Evolutionary conservation across 139 green algal species (phyloP).

Genomic region (Chlorella sp.): DNA sequence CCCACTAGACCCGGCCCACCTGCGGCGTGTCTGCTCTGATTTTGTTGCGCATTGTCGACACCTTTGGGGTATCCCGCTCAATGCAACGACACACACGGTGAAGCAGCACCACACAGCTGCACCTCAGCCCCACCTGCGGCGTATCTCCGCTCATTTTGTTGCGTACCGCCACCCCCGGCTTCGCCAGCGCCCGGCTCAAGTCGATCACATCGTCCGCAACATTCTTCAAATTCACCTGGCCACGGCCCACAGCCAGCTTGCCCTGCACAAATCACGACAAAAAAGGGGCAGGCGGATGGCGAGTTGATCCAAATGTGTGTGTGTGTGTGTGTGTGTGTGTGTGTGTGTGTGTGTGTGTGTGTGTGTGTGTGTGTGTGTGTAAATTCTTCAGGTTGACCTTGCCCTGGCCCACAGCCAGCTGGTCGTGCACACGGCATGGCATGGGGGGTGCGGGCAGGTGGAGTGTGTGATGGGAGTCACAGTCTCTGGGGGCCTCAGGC

Average conservation of each 20-base stretch:
- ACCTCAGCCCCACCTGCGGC: too few species aligned
- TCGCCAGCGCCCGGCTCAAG: slow-evolving; percentile 45
- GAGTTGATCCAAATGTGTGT: neutral
- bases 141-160: slow-evolving; percentile 13
- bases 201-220: slow-evolving; percentile 28
- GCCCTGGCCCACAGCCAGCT: slow-evolving; percentile 65
- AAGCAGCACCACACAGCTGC: too few species aligned
- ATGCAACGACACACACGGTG: too few species aligned
- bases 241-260: slow-evolving; percentile 63
- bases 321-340: too few species aligned
- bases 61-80: too few species aligned
- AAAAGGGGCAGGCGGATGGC: neutral
- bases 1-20: too few species aligned
- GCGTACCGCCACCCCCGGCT: slow-evolving; percentile 59
- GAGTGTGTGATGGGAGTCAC: too few species aligned
- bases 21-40: slow-evolving; percentile 39
- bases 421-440: slow-evolving; percentile 34
- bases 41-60: too few species aligned
- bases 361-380: too few species aligned
- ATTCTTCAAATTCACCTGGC: slow-evolving; percentile 58
- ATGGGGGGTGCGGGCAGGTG: neutral
- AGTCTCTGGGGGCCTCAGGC: too few species aligned
- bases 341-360: too few species aligned
- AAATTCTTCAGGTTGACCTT: slow-evolving; percentile 57
- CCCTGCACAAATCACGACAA: slow-evolving; percentile 21